A percentile compares a stretch with the other conserved stretches of the same genome.
Conservation (phyloP, 2,329 filamentous ascomycete species). For the Alternaria hordeiaustralica region DNA sequence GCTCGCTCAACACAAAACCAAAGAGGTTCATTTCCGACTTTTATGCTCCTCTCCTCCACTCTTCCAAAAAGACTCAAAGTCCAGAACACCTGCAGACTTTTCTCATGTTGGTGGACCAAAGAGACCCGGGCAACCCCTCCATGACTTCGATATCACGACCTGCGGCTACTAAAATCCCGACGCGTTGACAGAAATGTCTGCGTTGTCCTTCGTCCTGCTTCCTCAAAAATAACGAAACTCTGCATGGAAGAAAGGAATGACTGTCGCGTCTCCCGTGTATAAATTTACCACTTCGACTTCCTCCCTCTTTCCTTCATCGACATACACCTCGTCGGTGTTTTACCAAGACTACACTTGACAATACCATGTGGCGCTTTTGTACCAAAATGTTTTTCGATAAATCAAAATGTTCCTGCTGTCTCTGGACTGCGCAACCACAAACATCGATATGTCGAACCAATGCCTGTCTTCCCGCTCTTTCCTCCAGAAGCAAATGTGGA, state of each 20-base stretch:
- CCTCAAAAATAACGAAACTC: too few relatives aligned
- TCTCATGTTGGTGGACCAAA: background rate
- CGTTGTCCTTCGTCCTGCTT: background rate
- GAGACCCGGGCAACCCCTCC: background rate
- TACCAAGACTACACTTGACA: too few relatives aligned
- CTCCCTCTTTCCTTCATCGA: background rate
- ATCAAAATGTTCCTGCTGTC: background rate
- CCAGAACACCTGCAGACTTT: background rate
- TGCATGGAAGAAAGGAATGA: background rate
- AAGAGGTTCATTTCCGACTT: background rate
- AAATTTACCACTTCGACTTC: background rate
- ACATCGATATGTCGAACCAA: rapidly evolving
- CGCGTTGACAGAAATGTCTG: too few relatives aligned
- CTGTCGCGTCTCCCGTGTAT: background rate
- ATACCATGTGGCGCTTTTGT: background rate
- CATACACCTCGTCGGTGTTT: background rate
- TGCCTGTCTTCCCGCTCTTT: background rate
- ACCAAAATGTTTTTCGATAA: background rate
- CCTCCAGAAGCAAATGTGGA: background rate
- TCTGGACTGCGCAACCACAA: background rate
- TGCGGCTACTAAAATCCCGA: background rate
- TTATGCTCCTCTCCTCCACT: background rate
- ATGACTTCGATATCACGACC: background rate
- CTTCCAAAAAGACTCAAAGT: background rate
- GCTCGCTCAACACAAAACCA: background rate